Percentiles rank a stretch among this genome's conserved stretches.
These are phyloP conservation scores for Penicillium psychrosexuale DNA, from an alignment of 2,329 filamentous ascomycete species.

Conservation along the genomic window DNA sequence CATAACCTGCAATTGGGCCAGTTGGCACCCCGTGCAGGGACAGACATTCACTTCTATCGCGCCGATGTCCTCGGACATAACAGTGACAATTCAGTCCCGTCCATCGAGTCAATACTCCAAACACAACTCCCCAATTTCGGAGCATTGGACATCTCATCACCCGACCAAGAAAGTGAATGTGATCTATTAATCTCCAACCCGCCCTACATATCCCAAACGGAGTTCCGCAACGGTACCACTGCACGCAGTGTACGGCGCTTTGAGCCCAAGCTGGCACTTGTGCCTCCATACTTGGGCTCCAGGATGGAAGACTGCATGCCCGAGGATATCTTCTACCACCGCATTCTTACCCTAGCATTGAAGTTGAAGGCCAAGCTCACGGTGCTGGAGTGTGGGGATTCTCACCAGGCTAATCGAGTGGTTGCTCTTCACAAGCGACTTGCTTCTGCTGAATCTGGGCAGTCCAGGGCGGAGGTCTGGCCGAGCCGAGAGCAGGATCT, in stretches of 20 bases:
- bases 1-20: slow-evolving; percentile 46
- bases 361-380: slow-evolving; percentile 27
- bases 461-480: slow-evolving; percentile 16
- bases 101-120: slow-evolving; percentile 16
- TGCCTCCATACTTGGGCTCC: slow-evolving; percentile 50
- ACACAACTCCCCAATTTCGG: neutral
- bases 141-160: neutral
- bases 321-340: slow-evolving; percentile 39
- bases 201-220: slow-evolving; percentile 73
- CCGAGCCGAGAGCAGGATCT: slow-evolving; percentile 17
- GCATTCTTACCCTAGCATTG: slow-evolving; percentile 28
- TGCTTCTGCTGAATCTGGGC: neutral
- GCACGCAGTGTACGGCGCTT: slow-evolving; percentile 72
- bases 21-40: slow-evolving; percentile 25
- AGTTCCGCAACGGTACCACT: slow-evolving; percentile 59
- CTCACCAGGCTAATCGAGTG: slow-evolving; percentile 34
- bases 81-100: neutral
- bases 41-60: slow-evolving; percentile 46
- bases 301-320: slow-evolving; percentile 2
- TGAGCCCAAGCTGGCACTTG: slow-evolving; percentile 77
- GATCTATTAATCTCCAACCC: slow-evolving; percentile 84
- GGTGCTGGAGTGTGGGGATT: slow-evolving; percentile 40
- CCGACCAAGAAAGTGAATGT: slow-evolving; percentile 20
- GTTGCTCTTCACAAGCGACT: slow-evolving; percentile 19
- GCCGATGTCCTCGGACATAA: slow-evolving; percentile 42